These are phyloP conservation scores for Chaetomiaceae sp. DNA, from an alignment of 2,329 filamentous ascomycete genomes.

Conservation along the genomic window DNA sequence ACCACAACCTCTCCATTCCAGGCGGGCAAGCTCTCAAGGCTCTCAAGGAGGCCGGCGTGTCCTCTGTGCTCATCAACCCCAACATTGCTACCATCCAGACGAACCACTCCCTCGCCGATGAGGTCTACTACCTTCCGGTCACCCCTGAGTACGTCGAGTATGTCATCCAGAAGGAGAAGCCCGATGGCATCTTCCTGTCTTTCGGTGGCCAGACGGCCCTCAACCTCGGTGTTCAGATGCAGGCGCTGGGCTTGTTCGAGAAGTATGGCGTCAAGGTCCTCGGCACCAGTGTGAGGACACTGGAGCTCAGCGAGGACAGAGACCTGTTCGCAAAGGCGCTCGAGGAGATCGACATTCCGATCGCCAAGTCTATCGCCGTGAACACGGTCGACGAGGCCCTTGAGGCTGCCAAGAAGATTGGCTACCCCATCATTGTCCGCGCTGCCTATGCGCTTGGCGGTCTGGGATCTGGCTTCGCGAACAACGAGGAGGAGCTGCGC, in stretches of 20 bases:
- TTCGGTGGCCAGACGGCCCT: slow-evolving; percentile 97
- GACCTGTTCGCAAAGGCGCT: slow-evolving; percentile 94
- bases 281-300: slow-evolving; percentile 87
- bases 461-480: slow-evolving; percentile 92
- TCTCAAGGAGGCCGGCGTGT: slow-evolving; percentile 87
- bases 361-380: slow-evolving; percentile 93
- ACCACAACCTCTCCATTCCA: slow-evolving; percentile 36
- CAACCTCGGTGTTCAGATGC: slow-evolving; percentile 95
- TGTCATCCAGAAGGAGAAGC: slow-evolving; percentile 90
- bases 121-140: slow-evolving; percentile 97
- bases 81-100: slow-evolving; percentile 99
- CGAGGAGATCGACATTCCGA: slow-evolving; percentile 95
- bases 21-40: slow-evolving; percentile 95
- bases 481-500: slow-evolving; percentile 87
- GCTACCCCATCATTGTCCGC: slow-evolving; percentile 96
- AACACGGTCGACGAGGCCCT: slow-evolving; percentile 87
- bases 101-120: slow-evolving; percentile 90
- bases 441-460: slow-evolving; percentile 95
- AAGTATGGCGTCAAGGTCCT: slow-evolving; percentile 94
- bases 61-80: slow-evolving; percentile 91
- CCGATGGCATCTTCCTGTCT: slow-evolving; percentile 94
- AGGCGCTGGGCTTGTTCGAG: slow-evolving; percentile 91
- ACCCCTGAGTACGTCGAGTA: slow-evolving; percentile 97
- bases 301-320: slow-evolving; percentile 92
- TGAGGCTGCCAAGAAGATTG: slow-evolving; percentile 76